Evolutionary conservation across 306 rosid genomes (phyloP).

Genomic region (Delonix regia): DNA sequence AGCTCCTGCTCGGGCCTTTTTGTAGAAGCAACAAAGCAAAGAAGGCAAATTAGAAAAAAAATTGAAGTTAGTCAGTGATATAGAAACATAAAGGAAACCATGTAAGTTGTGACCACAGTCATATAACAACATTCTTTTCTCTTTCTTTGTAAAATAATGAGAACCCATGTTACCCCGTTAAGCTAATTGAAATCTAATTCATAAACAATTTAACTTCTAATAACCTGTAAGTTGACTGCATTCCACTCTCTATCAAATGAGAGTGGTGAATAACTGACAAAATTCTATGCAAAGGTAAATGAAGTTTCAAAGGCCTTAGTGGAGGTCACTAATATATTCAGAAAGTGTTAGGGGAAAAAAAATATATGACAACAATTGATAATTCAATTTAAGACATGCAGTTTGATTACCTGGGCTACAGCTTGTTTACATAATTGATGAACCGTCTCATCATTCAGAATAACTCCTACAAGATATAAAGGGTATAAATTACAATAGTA

Average conservation of each 20-base stretch:
- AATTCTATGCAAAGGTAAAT: slow-evolving; percentile 7
- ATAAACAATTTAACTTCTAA: neutral
- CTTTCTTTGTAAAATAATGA: slow-evolving; percentile 6
- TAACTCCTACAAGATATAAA: slow-evolving; percentile 73
- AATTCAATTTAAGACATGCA: slow-evolving; percentile 15
- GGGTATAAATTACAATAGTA: slow-evolving; percentile 35
- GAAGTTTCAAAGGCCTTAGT: slow-evolving; percentile 16
- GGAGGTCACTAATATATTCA: slow-evolving; percentile 5
- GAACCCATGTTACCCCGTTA: neutral
- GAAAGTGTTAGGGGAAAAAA: neutral
- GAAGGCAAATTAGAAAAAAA: neutral
- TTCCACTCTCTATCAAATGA: neutral
- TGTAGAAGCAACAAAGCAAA: slow-evolving; percentile 24
- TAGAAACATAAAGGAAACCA: slow-evolving; percentile 22
- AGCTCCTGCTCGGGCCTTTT: slow-evolving; percentile 96
- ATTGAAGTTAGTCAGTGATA: slow-evolving; percentile 2
- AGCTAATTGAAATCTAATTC: slow-evolving; percentile 10
- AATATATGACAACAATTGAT: neutral
- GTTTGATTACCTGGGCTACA: slow-evolving; percentile 84
- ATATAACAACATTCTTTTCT: slow-evolving; percentile 6
- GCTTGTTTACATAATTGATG: slow-evolving; percentile 96
- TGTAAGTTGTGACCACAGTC: slow-evolving; percentile 16
- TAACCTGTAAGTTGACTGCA: neutral
- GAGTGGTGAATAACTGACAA: neutral
- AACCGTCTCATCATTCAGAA: slow-evolving; percentile 94